Evolutionary conservation across 2,329 filamentous ascomycete genomes (phyloP), one percentile per base, ranked within the genome.

Genomic region (Monilinia aucupariae): DNA sequence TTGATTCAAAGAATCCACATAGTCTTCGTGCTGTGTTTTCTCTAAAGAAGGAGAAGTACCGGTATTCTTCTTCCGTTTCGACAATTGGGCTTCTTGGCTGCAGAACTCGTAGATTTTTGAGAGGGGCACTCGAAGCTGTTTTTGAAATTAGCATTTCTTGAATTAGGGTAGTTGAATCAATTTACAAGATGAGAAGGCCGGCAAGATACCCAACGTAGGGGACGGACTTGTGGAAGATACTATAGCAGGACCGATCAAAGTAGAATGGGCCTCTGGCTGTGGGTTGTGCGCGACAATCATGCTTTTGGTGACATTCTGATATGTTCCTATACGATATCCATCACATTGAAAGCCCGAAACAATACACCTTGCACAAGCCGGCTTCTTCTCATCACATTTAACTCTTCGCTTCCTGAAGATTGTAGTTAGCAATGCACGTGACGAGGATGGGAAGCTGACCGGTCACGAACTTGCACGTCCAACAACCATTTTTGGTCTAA

Each of bases 401-500:
- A 56, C 25, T 12, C 41, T 55, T 7, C 49, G 27, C 47, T 34
- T 53, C 15, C 49, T 45, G 22, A 8, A 37, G 2, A 37, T 12
- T 10, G 7, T 45, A n/a, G n/a, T 25, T 32, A 47, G 13, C 8
- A 17, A 25, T 47, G 6, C 41, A 56, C 20, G 41, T 47, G 41
- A 47, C 20, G 25, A 32, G 2, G 17, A 4, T 12, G 27, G 8
- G 34, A 2, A 17, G 43, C 10, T 27, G 22, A 8, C 10, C 27
- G 3, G n/a, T 17, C 51, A 59, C 56, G 32, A 49, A 59, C 56
- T 37, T 59, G 45, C 56, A 59, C 27, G 32, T 50, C 43, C 30
- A 27, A 39, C 55, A 48, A 32, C 43, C 55, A 25, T n/a, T 49
- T 8, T 27, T 49, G 17, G 52, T 54, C 52, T 54, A 43, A 27